These are phyloP conservation scores for Trichopus zeylanicus DNA, from an alignment of 116 monocot species.

Conservation along the genomic window DNA sequence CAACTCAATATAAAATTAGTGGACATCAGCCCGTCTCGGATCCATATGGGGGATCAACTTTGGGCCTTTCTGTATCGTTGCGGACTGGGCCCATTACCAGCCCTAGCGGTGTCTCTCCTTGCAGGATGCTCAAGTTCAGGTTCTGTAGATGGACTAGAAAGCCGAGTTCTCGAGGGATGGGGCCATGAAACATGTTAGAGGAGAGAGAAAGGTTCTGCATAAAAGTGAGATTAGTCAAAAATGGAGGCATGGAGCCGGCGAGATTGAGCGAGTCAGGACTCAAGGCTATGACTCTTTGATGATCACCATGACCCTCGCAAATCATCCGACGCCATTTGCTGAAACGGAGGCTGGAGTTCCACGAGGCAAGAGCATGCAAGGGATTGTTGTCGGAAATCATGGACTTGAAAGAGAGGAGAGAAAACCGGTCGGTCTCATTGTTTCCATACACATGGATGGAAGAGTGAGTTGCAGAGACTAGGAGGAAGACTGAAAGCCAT, in stretches of 20 bases:
- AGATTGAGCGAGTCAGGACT: neutral
- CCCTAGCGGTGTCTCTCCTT: neutral
- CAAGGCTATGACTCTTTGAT: neutral
- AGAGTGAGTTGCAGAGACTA: too few relatives aligned
- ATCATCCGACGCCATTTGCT: neutral
- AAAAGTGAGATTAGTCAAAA: neutral
- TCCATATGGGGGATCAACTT: too few relatives aligned
- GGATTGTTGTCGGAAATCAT: too few relatives aligned
- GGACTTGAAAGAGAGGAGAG: too few relatives aligned
- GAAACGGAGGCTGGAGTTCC: neutral
- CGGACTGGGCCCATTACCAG: too few relatives aligned
- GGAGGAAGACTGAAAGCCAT: too few relatives aligned
- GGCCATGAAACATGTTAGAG: neutral
- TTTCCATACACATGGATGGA: too few relatives aligned
- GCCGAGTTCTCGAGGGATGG: neutral
- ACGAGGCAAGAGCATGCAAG: constrained; percentile 7
- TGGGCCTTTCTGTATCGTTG: too few relatives aligned
- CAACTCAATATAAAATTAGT: too few relatives aligned
- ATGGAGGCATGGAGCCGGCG: neutral
- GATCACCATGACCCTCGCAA: neutral
- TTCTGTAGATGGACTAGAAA: neutral
- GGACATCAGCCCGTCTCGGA: too few relatives aligned
- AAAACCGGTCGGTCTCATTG: too few relatives aligned
- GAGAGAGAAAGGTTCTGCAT: neutral
- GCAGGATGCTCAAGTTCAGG: neutral